Percentiles rank a stretch among this genome's conserved stretches.
phyloP scores from a whole-genome alignment of 2,329 filamentous ascomycete genomes.

The Colletotrichum australisinense region DNA sequence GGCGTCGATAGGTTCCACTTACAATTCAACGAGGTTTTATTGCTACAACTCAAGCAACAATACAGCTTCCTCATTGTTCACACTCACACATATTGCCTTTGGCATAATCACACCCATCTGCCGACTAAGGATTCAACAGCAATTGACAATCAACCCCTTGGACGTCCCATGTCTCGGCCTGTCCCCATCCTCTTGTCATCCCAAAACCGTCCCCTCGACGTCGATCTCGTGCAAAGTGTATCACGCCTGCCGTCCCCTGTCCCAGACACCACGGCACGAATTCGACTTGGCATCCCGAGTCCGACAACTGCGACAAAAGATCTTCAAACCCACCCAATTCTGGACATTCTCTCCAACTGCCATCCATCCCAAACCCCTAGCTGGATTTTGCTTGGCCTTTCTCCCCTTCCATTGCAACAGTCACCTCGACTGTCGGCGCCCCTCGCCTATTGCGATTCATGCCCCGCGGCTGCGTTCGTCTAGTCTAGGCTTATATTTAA shows the following conservation, averaged over 20 bases:
- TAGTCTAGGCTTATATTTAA: background rate
- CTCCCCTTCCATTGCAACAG: background rate
- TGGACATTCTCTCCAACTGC: background rate
- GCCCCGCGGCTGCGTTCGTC: slow-evolving; percentile 2
- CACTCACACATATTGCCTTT: background rate
- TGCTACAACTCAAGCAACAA: background rate
- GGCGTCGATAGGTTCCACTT: background rate
- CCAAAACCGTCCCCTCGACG: slow-evolving; percentile 23
- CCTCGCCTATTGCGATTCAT: background rate
- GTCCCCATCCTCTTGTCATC: slow-evolving; percentile 6
- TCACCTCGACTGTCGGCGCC: background rate
- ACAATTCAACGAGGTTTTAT: background rate
- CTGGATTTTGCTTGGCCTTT: background rate
- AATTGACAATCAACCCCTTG: background rate
- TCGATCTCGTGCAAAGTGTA: slow-evolving; percentile 28
- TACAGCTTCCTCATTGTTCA: background rate
- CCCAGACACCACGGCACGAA: background rate
- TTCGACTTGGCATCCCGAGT: background rate
- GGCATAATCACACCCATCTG: background rate
- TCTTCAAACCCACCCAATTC: background rate
- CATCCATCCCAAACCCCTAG: background rate
- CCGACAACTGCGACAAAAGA: background rate
- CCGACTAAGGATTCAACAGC: background rate
- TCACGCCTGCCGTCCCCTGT: slow-evolving; percentile 3
- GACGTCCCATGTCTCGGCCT: background rate